phyloP scores from a whole-genome alignment of 495 filamentous ascomycete species.

The Penicillium tannophilum region DNA sequence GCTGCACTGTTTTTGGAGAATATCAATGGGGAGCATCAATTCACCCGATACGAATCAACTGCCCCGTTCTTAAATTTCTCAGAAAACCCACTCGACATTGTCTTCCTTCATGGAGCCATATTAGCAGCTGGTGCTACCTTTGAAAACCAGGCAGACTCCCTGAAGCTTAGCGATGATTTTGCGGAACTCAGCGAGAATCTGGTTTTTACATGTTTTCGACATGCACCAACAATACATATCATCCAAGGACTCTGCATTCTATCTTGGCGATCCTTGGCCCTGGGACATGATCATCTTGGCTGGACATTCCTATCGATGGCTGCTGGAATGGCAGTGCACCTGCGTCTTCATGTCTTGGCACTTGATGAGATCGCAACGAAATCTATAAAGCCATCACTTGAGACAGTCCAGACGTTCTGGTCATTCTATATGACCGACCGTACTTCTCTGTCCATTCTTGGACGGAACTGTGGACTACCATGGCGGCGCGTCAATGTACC shows the following conservation, averaged over 20 bases:
- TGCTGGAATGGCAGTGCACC: constrained; percentile 15
- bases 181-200: constrained; percentile 12
- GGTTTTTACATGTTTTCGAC: constrained; percentile 12
- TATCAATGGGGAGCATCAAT: constrained; percentile 17
- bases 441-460: constrained; percentile 14
- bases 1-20: constrained; percentile 8
- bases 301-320: constrained; percentile 17
- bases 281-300: constrained; percentile 14
- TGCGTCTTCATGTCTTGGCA: constrained; percentile 14
- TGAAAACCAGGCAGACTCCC: constrained; percentile 6
- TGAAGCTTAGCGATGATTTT: constrained; percentile 8
- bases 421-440: constrained; percentile 18
- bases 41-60: constrained; percentile 6
- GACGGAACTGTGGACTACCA: constrained; percentile 14
- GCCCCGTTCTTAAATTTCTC: not conserved
- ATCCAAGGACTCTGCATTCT: constrained; percentile 16
- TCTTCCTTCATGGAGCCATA: constrained; percentile 12
- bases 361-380: constrained; percentile 8
- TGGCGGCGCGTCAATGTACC: constrained; percentile 16
- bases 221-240: constrained; percentile 11
- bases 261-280: constrained; percentile 13
- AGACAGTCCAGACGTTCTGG: constrained; percentile 14
- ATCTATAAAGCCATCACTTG: not conserved
- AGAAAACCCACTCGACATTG: constrained; percentile 3
- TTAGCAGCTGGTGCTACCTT: constrained; percentile 15